Percentiles rank a stretch among this genome's conserved stretches.
Evolutionary conservation across 2,329 filamentous ascomycete genomes (phyloP).

Genomic region (Fusarium mundagurra): DNA sequence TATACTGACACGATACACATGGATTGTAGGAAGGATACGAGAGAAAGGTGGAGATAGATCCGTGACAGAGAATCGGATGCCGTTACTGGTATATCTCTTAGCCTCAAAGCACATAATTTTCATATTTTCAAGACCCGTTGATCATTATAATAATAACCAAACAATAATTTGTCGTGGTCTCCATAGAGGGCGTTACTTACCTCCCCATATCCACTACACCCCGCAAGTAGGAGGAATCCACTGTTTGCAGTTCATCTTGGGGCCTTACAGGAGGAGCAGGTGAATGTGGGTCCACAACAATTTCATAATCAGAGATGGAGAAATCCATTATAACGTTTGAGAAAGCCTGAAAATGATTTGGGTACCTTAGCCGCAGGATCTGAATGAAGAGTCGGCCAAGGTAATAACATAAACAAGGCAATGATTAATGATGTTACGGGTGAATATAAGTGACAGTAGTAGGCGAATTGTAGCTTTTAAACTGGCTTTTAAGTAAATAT

Average conservation of each 20-base stretch:
- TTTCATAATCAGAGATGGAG: slow-evolving; percentile 1
- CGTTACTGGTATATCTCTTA: slow-evolving; percentile 9
- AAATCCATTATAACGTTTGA: background rate
- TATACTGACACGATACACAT: slow-evolving; percentile 28
- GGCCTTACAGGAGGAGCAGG: background rate
- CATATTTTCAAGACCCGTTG: background rate
- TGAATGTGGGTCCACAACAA: background rate
- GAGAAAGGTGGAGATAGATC: slow-evolving; percentile 24
- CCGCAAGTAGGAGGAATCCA: background rate
- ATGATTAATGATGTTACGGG: background rate
- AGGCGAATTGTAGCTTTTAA: background rate
- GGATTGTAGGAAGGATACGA: slow-evolving; percentile 23
- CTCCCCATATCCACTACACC: slow-evolving; percentile 32
- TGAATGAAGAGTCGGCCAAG: background rate
- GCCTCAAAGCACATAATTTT: background rate
- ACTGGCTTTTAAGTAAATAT: background rate
- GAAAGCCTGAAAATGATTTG: background rate
- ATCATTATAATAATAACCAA: background rate
- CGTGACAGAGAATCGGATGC: slow-evolving; percentile 25
- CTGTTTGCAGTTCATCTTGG: background rate
- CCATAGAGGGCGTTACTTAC: background rate
- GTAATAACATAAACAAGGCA: background rate
- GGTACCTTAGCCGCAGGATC: background rate
- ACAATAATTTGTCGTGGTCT: background rate
- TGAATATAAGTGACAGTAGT: background rate